phyloP scores from a whole-genome alignment of 139 green algal species.

The Closterium sp. region DNA sequence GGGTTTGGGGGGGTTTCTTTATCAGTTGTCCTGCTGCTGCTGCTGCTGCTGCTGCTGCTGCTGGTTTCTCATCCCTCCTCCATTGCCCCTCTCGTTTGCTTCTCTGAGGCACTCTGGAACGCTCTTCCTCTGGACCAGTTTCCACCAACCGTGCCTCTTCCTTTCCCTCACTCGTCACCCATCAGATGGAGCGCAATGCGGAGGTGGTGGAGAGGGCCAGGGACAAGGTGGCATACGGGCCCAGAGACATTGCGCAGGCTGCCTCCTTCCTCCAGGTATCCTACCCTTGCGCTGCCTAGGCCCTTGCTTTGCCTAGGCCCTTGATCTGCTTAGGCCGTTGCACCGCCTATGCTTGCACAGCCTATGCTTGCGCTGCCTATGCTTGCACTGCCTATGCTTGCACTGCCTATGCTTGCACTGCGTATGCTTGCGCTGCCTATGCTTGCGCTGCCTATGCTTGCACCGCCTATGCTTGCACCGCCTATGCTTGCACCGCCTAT shows the following conservation, averaged over 20 bases:
- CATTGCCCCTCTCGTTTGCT: no score
- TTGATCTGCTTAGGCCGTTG: no score
- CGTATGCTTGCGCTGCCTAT: no score
- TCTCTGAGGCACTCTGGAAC: background rate
- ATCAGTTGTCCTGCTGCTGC: background rate
- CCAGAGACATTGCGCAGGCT: constrained; percentile 65
- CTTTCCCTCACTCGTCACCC: background rate
- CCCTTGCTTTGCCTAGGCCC: background rate
- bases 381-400: no score
- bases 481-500: no score
- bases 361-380: no score
- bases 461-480: no score
- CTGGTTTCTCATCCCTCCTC: no score
- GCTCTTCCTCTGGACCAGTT: background rate
- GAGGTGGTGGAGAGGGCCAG: constrained; percentile 39
- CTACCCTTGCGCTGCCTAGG: background rate
- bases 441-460: no score
- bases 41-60: background rate
- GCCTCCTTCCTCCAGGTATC: constrained; percentile 23
- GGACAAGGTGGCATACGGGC: constrained; percentile 70
- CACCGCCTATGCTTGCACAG: no score
- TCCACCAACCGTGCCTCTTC: background rate
- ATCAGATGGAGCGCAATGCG: background rate
- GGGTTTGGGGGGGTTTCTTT: background rate
- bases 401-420: no score